These are phyloP conservation scores for Amauroascus niger DNA, from an alignment of 2,329 filamentous ascomycete genomes.

Conservation along the genomic window DNA sequence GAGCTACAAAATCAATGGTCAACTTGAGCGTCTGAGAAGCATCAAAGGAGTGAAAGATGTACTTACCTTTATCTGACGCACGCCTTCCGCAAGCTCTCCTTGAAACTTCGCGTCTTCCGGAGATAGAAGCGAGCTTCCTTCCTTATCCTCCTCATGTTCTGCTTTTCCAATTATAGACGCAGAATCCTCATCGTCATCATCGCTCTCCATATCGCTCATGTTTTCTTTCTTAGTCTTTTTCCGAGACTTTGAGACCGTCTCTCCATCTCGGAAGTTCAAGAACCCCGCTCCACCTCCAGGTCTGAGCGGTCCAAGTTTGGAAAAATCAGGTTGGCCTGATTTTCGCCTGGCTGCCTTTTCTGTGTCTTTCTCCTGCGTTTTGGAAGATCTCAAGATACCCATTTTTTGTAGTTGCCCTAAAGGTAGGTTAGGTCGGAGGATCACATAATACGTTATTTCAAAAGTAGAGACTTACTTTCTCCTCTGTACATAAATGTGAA, in stretches of 20 bases:
- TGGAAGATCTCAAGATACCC: constrained; percentile 67
- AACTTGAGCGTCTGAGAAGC: not conserved
- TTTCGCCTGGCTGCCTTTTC: constrained; percentile 61
- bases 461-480: constrained; percentile 59
- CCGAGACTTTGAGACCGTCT: constrained; percentile 48
- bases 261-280: constrained; percentile 69
- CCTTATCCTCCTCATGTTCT: constrained; percentile 48
- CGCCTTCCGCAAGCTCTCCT: constrained; percentile 53
- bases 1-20: constrained; percentile 38
- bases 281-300: constrained; percentile 83
- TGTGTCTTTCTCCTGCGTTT: constrained; percentile 51
- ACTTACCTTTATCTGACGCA: constrained; percentile 60
- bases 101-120: constrained; percentile 52
- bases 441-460: not conserved
- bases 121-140: constrained; percentile 42
- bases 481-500: constrained; percentile 98
- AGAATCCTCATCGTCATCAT: constrained; percentile 66
- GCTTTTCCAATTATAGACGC: constrained; percentile 50
- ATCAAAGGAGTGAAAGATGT: constrained; percentile 11
- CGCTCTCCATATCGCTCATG: constrained; percentile 63
- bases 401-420: constrained; percentile 92
- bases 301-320: constrained; percentile 73
- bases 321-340: constrained; percentile 75
- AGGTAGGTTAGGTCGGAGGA: constrained; percentile 16
- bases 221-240: constrained; percentile 50